phyloP scores from a whole-genome alignment of 2,329 filamentous ascomycete species.

The Sphaerostilbella broomeana region DNA sequence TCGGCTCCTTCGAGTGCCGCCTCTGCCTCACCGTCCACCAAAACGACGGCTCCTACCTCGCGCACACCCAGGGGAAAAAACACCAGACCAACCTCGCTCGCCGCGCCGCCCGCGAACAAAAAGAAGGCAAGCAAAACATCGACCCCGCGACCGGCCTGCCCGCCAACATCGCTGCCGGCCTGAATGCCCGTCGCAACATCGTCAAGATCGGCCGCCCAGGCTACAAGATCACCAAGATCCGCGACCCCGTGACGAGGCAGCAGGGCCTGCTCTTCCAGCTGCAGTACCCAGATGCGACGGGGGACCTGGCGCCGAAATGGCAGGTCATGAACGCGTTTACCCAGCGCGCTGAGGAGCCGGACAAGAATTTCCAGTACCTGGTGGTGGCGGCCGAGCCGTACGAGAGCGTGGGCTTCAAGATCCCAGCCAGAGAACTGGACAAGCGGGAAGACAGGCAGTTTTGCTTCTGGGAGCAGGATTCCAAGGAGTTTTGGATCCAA shows the following conservation, averaged over 20 bases:
- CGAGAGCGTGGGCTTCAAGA: constrained; percentile 94
- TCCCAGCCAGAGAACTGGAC: constrained; percentile 90
- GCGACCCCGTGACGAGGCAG: constrained; percentile 82
- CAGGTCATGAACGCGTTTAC: constrained; percentile 98
- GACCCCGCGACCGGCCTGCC: constrained; percentile 65
- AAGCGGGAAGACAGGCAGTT: constrained; percentile 82
- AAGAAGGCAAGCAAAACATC: constrained; percentile 69
- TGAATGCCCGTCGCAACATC: constrained; percentile 63
- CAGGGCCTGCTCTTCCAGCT: constrained; percentile 91
- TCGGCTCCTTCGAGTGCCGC: constrained; percentile 95
- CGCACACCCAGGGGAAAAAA: constrained; percentile 96
- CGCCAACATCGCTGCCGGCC: constrained; percentile 67
- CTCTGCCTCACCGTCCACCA: constrained; percentile 97
- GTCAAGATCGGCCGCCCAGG: constrained; percentile 95
- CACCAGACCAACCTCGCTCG: constrained; percentile 97
- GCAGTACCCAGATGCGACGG: constrained; percentile 84
- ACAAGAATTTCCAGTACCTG: constrained; percentile 91
- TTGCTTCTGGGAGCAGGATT: constrained; percentile 91
- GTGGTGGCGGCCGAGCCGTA: constrained; percentile 95
- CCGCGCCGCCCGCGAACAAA: constrained; percentile 89
- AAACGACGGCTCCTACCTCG: constrained; percentile 97
- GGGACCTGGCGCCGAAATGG: constrained; percentile 70
- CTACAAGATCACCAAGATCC: constrained; percentile 95
- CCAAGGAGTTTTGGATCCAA: constrained; percentile 96
- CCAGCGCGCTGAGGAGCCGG: constrained; percentile 89